A percentile compares a stretch with the other conserved stretches of the same genome.
These are phyloP conservation scores for Claviceps cyperi DNA, from an alignment of 2,329 filamentous ascomycete species.

Conservation along the genomic window DNA sequence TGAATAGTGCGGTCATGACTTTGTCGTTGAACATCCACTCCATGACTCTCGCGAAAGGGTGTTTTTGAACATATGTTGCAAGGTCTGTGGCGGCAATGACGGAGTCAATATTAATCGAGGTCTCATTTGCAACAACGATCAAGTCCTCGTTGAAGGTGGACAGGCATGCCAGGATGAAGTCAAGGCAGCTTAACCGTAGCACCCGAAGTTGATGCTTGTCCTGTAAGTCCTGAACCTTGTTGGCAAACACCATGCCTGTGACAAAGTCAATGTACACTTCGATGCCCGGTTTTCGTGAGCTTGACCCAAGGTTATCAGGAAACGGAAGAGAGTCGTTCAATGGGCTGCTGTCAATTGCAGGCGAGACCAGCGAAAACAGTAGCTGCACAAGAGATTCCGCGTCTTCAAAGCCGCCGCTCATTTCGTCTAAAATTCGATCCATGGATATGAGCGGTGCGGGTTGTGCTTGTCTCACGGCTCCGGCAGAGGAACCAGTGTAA, in stretches of 20 bases:
- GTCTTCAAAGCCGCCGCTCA: slow-evolving; percentile 71
- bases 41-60: slow-evolving; percentile 90
- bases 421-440: slow-evolving; percentile 56
- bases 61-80: slow-evolving; percentile 66
- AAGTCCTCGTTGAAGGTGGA: slow-evolving; percentile 88
- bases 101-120: slow-evolving; percentile 58
- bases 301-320: slow-evolving; percentile 67
- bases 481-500: slow-evolving; percentile 27
- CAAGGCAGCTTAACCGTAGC: slow-evolving; percentile 65
- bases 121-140: slow-evolving; percentile 69
- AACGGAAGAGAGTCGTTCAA: slow-evolving; percentile 71
- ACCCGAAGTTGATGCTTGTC: slow-evolving; percentile 57
- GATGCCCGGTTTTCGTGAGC: slow-evolving; percentile 66
- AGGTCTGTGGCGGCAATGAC: slow-evolving; percentile 63
- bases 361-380: slow-evolving; percentile 55
- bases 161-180: slow-evolving; percentile 68
- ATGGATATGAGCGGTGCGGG: slow-evolving; percentile 28
- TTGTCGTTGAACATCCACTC: slow-evolving; percentile 97
- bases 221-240: slow-evolving; percentile 47
- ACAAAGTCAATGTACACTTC: slow-evolving; percentile 89
- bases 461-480: slow-evolving; percentile 18
- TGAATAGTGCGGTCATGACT: slow-evolving; percentile 66
- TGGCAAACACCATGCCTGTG: slow-evolving; percentile 61
- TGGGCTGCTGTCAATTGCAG: slow-evolving; percentile 43
- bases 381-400: slow-evolving; percentile 72